phyloP scores from a whole-genome alignment of 805 yeast genomes.

The Teunomyces panamensis region DNA sequence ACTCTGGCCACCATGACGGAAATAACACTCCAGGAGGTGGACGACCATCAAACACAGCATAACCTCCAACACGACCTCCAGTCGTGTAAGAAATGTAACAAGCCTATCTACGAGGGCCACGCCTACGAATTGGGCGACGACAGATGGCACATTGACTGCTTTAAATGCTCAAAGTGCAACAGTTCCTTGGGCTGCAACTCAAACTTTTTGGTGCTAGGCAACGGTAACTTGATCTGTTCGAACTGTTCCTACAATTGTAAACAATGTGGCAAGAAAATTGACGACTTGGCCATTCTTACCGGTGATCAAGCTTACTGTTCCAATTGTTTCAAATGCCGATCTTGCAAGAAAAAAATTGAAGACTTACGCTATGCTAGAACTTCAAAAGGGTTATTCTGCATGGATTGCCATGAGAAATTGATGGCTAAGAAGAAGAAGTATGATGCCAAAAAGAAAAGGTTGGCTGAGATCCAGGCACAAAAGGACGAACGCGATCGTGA shows the following conservation, averaged over 20 bases:
- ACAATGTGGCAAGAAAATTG: constrained; percentile 81
- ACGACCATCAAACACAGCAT: neutral
- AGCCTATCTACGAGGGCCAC: constrained; percentile 76
- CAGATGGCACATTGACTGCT: constrained; percentile 95
- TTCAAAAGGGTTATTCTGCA: constrained; percentile 87
- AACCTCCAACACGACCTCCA: constrained; percentile 15
- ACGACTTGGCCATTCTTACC: constrained; percentile 89
- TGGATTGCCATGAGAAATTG: constrained; percentile 84
- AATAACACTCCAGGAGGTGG: constrained; percentile 1
- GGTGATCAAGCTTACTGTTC: constrained; percentile 96
- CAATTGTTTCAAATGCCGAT: constrained; percentile 82
- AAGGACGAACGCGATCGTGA: constrained; percentile 25
- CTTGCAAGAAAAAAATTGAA: constrained; percentile 81
- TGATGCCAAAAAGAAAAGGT: constrained; percentile 43
- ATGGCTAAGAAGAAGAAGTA: constrained; percentile 71
- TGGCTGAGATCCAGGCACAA: constrained; percentile 24
- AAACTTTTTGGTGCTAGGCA: constrained; percentile 87
- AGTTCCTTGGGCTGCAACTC: constrained; percentile 79
- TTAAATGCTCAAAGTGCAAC: constrained; percentile 82
- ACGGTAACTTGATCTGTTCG: constrained; percentile 86
- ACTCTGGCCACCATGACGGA: constrained; percentile 1
- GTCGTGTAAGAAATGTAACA: constrained; percentile 39
- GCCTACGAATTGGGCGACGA: constrained; percentile 94
- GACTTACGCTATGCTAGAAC: constrained; percentile 91
- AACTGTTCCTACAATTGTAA: constrained; percentile 90